Conservation (phyloP, 2,329 filamentous ascomycete species). For the Cladosporium austrohemisphaericum region DNA sequence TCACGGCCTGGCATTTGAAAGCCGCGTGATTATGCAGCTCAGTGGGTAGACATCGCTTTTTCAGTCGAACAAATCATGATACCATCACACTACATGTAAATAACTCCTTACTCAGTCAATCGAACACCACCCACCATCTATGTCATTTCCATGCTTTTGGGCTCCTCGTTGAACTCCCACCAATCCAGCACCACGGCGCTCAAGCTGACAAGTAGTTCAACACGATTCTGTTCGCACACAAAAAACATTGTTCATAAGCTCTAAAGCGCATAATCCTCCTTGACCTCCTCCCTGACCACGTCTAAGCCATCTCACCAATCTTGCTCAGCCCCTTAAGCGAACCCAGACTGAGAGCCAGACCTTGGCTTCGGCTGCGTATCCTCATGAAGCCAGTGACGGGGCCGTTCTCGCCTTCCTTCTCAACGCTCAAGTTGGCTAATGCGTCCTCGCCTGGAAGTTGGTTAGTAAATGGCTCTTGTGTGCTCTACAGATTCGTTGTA, state of each 20-base stretch:
- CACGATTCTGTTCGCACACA: neutral
- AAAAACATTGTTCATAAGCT: neutral
- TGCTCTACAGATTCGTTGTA: no score
- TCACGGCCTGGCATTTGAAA: no score
- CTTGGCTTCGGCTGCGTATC: slow-evolving; percentile 95
- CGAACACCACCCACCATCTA: no score
- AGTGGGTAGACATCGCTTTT: no score
- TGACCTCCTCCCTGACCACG: no score
- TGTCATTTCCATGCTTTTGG: no score
- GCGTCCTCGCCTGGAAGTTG: slow-evolving; percentile 80
- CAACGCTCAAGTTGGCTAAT: slow-evolving; percentile 92
- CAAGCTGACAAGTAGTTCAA: neutral
- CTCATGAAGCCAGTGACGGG: slow-evolving; percentile 95
- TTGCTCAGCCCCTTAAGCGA: slow-evolving; percentile 94
- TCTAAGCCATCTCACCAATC: slow-evolving; percentile 33
- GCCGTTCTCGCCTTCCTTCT: slow-evolving; percentile 93
- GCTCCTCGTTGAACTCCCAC: no score
- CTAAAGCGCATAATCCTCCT: neutral
- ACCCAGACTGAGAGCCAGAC: slow-evolving; percentile 86
- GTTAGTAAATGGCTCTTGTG: slow-evolving; percentile 19
- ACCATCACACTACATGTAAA: no score
- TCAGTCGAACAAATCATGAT: no score
- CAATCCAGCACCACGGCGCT: slow-evolving; percentile 90
- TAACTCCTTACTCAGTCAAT: no score
- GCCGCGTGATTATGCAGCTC: no score